phyloP scores from a whole-genome alignment of 441 rosid genomes.

The Melastoma candidum region DNA sequence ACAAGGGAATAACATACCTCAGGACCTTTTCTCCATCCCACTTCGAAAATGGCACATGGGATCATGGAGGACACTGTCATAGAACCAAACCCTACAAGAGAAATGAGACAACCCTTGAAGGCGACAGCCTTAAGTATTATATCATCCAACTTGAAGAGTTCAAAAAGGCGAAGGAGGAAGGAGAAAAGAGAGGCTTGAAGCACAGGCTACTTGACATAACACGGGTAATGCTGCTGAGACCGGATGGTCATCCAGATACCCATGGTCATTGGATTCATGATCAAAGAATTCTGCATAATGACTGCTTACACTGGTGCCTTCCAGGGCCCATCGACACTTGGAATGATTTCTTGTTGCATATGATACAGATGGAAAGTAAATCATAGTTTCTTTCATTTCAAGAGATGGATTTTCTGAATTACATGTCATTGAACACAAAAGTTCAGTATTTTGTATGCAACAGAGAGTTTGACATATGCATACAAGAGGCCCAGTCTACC shows the following conservation, averaged over 20 bases:
- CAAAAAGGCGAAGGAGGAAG: too few relatives aligned
- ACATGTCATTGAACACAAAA: slow-evolving; percentile 1
- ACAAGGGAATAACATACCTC: slow-evolving; percentile 36
- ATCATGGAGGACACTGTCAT: slow-evolving; percentile 46
- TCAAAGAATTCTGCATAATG: slow-evolving; percentile 44
- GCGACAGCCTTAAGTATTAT: slow-evolving; percentile 36
- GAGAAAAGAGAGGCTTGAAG: slow-evolving; percentile 23
- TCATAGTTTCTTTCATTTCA: slow-evolving; percentile 18
- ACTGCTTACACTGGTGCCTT: slow-evolving; percentile 66
- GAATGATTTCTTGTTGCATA: slow-evolving; percentile 51
- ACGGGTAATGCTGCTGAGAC: slow-evolving; percentile 40
- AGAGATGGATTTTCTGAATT: too few relatives aligned
- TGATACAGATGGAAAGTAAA: slow-evolving; percentile 53
- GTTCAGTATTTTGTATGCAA: too few relatives aligned
- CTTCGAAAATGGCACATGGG: slow-evolving; percentile 55
- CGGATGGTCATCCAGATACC: slow-evolving; percentile 54
- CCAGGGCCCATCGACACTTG: slow-evolving; percentile 58
- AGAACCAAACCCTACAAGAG: slow-evolving; percentile 30
- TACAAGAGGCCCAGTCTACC: not conserved
- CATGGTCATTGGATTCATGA: slow-evolving; percentile 41
- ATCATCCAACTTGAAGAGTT: not conserved
- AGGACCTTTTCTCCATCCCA: slow-evolving; percentile 46
- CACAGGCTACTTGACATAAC: slow-evolving; percentile 41
- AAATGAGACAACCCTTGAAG: slow-evolving; percentile 30
- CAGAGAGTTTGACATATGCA: not conserved